phyloP scores from a whole-genome alignment of 306 rosid genomes.

The Medicago ruthenica region DNA sequence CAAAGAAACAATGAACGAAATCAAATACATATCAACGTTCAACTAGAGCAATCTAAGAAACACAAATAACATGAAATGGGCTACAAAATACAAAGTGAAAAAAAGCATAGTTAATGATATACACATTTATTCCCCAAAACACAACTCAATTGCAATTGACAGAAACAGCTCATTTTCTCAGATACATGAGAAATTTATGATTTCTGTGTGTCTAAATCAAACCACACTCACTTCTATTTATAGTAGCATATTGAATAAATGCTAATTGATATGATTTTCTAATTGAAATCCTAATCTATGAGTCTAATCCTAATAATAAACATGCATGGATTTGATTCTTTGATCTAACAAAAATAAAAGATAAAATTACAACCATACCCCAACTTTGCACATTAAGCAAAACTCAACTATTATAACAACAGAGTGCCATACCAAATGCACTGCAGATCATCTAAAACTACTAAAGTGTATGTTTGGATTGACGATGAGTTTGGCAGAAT shows the following conservation, averaged over 20 bases:
- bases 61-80: not conserved
- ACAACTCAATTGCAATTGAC: not conserved
- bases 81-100: conserved; percentile 15
- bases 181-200: not conserved
- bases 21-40: conserved; percentile 20
- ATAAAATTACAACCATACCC: conserved; percentile 34
- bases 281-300: not conserved
- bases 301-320: not conserved
- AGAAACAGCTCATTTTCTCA: not conserved
- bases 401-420: conserved; percentile 1
- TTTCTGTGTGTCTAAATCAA: not conserved
- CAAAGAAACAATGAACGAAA: conserved; percentile 34
- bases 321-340: not conserved
- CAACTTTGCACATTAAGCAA: not conserved
- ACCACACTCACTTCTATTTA: not conserved
- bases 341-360: not conserved
- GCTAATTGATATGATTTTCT: not conserved
- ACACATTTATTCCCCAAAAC: not conserved
- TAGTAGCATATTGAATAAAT: not conserved
- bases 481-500: too few relatives aligned
- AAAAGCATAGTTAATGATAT: not conserved
- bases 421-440: not conserved
- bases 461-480: too few relatives aligned
- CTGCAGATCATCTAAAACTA: too few relatives aligned
- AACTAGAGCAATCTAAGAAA: conserved; percentile 34